These are phyloP conservation scores for Yamadazyma phyllophila DNA, from an alignment of 805 yeast genomes.

Conservation along the genomic window DNA sequence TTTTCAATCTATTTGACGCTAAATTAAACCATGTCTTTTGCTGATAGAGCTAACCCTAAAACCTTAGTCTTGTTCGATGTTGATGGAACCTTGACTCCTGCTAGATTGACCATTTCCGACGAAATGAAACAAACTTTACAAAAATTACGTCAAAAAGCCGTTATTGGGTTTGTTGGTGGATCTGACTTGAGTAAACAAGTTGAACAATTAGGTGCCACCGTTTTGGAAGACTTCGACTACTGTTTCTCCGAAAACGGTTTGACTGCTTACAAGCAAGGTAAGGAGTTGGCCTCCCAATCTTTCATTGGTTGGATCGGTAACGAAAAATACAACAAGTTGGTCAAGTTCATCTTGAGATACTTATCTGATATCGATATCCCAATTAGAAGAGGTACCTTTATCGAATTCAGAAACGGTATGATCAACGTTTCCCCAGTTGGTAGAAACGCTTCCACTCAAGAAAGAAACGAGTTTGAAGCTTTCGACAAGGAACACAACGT, in stretches of 20 bases:
- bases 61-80: slow-evolving; percentile 93
- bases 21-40: slow-evolving; percentile 48
- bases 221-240: slow-evolving; percentile 83
- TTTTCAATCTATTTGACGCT: not conserved
- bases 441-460: slow-evolving; percentile 92
- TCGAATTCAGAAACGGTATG: slow-evolving; percentile 99
- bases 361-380: slow-evolving; percentile 87
- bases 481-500: slow-evolving; percentile 77
- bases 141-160: slow-evolving; percentile 85
- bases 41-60: slow-evolving; percentile 78
- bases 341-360: slow-evolving; percentile 80
- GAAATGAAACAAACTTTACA: slow-evolving; percentile 73
- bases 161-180: slow-evolving; percentile 97
- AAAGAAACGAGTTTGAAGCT: slow-evolving; percentile 89
- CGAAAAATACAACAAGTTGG: slow-evolving; percentile 86
- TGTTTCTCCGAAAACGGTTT: slow-evolving; percentile 97
- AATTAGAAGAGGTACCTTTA: slow-evolving; percentile 96
- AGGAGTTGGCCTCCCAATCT: slow-evolving; percentile 86
- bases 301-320: slow-evolving; percentile 96
- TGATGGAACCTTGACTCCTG: slow-evolving; percentile 98
- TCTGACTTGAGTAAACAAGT: slow-evolving; percentile 90
- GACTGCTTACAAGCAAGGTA: slow-evolving; percentile 92
- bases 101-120: slow-evolving; percentile 74
- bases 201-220: slow-evolving; percentile 86
- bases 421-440: slow-evolving; percentile 98